A percentile compares a stretch with the other conserved stretches of the same genome.
These are phyloP conservation scores for Hansfordia pulvinata DNA, from an alignment of 2,329 filamentous ascomycete genomes.

Conservation along the genomic window DNA sequence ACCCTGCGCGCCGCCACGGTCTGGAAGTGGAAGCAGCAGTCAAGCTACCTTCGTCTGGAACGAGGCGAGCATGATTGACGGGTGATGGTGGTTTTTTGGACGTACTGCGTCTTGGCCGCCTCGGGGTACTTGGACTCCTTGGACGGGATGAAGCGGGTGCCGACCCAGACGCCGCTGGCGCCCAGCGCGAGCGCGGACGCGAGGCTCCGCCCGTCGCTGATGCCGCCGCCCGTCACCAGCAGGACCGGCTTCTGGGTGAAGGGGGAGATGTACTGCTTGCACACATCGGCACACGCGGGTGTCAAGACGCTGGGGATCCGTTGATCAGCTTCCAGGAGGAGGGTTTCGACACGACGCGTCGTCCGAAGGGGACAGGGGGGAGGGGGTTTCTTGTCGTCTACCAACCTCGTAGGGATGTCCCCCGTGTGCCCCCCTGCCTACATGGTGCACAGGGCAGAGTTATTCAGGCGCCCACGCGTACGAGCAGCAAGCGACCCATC, in stretches of 20 bases:
- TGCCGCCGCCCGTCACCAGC: conserved; percentile 85
- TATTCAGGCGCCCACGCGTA: too few relatives aligned
- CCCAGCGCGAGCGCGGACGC: conserved; percentile 89
- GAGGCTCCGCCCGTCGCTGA: conserved; percentile 83
- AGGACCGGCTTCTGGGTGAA: conserved; percentile 80
- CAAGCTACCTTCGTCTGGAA: too few relatives aligned
- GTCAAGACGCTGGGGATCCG: conserved; percentile 53
- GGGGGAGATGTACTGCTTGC: conserved; percentile 69
- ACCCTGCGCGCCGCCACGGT: too few relatives aligned
- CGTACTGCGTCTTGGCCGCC: not conserved
- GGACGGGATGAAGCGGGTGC: conserved; percentile 68
- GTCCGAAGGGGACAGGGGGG: too few relatives aligned
- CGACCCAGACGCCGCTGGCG: conserved; percentile 87
- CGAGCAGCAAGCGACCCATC: too few relatives aligned
- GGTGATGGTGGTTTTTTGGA: too few relatives aligned
- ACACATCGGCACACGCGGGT: conserved; percentile 75
- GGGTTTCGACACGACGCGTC: conserved; percentile 1
- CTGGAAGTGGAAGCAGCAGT: too few relatives aligned
- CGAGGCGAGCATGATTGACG: too few relatives aligned
- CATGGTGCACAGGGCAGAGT: too few relatives aligned
- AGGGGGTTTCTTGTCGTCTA: too few relatives aligned
- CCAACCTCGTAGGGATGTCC: conserved; percentile 62
- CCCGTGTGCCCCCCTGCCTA: conserved; percentile 95
- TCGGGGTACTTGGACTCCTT: conserved; percentile 1
- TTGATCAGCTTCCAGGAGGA: conserved; percentile 11